phyloP scores from a whole-genome alignment of 148 eudicot genomes.

The Persicaria tinctoria region DNA sequence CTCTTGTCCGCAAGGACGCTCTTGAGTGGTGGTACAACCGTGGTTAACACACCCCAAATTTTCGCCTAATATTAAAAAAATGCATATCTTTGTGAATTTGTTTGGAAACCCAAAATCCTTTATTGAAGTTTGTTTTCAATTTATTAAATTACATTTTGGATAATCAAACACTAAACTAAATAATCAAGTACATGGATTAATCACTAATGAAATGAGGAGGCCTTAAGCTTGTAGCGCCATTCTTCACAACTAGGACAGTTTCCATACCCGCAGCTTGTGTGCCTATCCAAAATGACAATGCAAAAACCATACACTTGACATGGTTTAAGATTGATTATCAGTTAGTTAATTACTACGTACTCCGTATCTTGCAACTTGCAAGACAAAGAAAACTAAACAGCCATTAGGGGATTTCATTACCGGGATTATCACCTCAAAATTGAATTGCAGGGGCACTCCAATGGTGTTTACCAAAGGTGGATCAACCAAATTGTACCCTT shows the following conservation, averaged over 20 bases:
- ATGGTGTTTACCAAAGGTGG: slow-evolving; percentile 25
- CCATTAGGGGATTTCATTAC: slow-evolving; percentile 2
- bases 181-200: slow-evolving; percentile 3
- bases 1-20: no score
- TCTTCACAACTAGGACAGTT: slow-evolving; percentile 6
- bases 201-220: neutral
- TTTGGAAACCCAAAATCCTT: no score
- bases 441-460: slow-evolving; percentile 25
- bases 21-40: no score
- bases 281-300: slow-evolving; percentile 12
- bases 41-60: no score
- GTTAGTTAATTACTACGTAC: neutral
- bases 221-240: slow-evolving; percentile 13
- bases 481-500: slow-evolving; percentile 29
- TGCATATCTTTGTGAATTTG: no score
- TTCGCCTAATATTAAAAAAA: no score
- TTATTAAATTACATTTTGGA: no score
- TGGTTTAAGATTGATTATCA: neutral
- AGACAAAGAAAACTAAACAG: neutral
- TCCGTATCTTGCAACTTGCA: no score
- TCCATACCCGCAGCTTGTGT: slow-evolving; percentile 4
- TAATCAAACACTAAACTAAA: neutral
- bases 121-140: no score
- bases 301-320: neutral
- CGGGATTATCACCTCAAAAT: slow-evolving; percentile 25